phyloP scores from a whole-genome alignment of 2,329 filamentous ascomycete species.

The Fusarium solani-melongenae region DNA sequence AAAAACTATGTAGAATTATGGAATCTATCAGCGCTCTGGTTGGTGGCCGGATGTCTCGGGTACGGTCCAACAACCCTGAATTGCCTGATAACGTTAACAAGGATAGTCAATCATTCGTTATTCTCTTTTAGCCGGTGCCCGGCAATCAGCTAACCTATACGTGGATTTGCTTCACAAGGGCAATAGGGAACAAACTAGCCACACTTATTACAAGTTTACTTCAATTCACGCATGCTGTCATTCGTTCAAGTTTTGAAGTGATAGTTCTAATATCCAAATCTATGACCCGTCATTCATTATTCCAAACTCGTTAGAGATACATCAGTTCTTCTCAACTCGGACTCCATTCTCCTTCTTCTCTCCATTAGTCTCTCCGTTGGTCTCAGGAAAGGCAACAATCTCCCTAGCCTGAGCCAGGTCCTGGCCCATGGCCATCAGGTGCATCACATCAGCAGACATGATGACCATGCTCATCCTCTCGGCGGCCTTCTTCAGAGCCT shows the following conservation, averaged over 20 bases:
- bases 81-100: background rate
- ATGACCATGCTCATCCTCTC: constrained; percentile 4
- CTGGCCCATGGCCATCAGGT: constrained; percentile 34
- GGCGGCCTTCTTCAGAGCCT: constrained; percentile 33
- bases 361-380: background rate
- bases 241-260: background rate
- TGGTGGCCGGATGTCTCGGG: background rate
- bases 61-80: background rate
- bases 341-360: constrained; percentile 4
- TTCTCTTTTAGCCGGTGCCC: background rate
- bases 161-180: background rate
- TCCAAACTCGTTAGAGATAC: background rate
- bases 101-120: background rate
- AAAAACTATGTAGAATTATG: background rate
- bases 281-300: background rate
- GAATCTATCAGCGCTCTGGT: background rate
- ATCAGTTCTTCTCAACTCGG: background rate
- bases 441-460: constrained; percentile 1
- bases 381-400: constrained; percentile 9
- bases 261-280: background rate
- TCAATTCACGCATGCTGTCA: too few species aligned
- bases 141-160: too few species aligned
- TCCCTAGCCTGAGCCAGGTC: constrained; percentile 29
- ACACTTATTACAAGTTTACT: background rate
- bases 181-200: background rate